Base-by-base conservation (phyloP, 2,329 filamentous ascomycete genomes). In the Colletotrichum neosansevieriae region DNA sequence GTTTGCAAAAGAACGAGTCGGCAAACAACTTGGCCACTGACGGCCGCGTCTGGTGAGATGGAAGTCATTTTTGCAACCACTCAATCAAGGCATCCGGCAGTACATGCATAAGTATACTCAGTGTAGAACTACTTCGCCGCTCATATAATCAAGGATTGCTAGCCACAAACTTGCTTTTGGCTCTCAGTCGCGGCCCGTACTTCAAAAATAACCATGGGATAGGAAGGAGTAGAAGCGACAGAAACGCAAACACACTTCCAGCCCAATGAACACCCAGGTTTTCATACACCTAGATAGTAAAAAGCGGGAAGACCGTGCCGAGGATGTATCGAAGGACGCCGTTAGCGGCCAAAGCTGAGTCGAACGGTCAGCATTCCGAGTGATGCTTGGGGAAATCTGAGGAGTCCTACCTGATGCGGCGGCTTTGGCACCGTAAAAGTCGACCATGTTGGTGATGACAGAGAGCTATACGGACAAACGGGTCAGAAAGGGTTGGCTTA, bases 231-330 rank as follows among this genome's bases (percentile, higher is more conserved):
- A 29, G 63, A 6, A 73, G 32, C 7, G 70, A 67, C 1, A 72
- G 38, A 19, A 73, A 73, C 3, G 70, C 72, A 32, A 73, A 72
- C 0, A 73, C 57, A 50, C 72, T 73, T 1, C 68, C 71, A 1
- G 80, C 80, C 76, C 79, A 80, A 6, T 70, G 76, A 2, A 79
- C 76, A 1, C 77, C 78, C n/a, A 82, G 67, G 1, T 62, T 70
- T 21, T 74, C 64, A 38, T 80, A 81, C 78, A 80, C 78, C 44
- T 79, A 77, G 4, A 82, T 73, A 0, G 80, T 79, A 67, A 84
- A 84, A 0, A 85, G 72, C 2, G 83, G 83, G 53, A 85, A 85
- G 0, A 73, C 78, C 0, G 79, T 78, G 2, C 78, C 80, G 10
- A 84, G 73, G 0, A 72, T 72, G 49, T 83, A 85, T 45, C 82